Conservation (phyloP, 2,329 filamentous ascomycete genomes). For the Alternaria arbusti region DNA sequence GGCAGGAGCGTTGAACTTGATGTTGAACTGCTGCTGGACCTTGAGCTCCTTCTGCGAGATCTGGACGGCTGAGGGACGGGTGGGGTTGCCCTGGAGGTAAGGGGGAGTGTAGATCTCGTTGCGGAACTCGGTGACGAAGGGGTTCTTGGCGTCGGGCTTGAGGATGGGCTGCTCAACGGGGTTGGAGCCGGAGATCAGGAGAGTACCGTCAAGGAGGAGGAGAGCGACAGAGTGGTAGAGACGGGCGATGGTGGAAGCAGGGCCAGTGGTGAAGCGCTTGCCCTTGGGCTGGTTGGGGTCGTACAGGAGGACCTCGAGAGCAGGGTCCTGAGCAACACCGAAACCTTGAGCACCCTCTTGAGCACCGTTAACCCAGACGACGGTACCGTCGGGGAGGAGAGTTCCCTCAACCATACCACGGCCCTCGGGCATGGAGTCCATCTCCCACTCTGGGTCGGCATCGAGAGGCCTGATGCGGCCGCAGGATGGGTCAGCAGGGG, state of each 20-base stretch:
- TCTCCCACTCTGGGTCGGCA: constrained; percentile 59
- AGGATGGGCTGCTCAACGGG: constrained; percentile 65
- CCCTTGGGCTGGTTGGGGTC: constrained; percentile 60
- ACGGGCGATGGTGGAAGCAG: constrained; percentile 52
- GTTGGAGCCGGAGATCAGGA: constrained; percentile 66
- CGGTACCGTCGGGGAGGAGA: constrained; percentile 65
- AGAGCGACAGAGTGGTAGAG: constrained; percentile 68
- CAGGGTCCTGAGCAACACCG: constrained; percentile 61
- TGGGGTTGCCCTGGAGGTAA: constrained; percentile 62
- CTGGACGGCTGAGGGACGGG: constrained; percentile 57
- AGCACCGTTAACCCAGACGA: constrained; percentile 68
- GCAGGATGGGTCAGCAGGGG: constrained; percentile 65
- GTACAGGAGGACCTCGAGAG: constrained; percentile 64
- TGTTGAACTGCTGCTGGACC: constrained; percentile 53
- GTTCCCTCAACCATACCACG: constrained; percentile 67
- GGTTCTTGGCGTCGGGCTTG: constrained; percentile 51
- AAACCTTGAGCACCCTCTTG: constrained; percentile 66
- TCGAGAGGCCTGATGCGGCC: constrained; percentile 62
- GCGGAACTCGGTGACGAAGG: constrained; percentile 66
- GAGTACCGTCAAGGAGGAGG: constrained; percentile 64
- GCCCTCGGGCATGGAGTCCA: constrained; percentile 65
- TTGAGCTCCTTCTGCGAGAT: constrained; percentile 55
- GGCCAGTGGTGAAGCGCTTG: constrained; percentile 58
- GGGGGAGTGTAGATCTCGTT: constrained; percentile 68
- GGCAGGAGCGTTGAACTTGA: constrained; percentile 56